These are phyloP conservation scores for Bruguiera parviflora DNA, from an alignment of 345 rosid species.

Conservation along the genomic window DNA sequence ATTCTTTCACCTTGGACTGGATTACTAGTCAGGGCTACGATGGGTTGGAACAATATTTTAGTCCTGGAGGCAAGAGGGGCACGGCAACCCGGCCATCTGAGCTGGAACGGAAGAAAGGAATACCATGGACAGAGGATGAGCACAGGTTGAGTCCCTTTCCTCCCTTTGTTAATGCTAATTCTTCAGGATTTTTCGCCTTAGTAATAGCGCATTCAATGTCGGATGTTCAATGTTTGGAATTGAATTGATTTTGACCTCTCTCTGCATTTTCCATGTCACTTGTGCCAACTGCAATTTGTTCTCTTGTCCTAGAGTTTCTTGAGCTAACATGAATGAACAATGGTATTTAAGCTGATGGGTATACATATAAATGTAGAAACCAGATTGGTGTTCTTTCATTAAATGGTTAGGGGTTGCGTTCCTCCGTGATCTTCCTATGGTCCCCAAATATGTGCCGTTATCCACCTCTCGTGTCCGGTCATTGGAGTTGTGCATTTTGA, in stretches of 20 bases:
- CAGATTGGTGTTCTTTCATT: too few species aligned
- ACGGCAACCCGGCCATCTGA: slow-evolving; percentile 53
- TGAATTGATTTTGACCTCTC: background rate
- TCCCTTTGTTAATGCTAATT: background rate
- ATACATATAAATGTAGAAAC: too few species aligned
- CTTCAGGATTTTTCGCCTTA: background rate
- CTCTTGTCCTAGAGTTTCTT: too few species aligned
- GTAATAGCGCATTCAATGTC: background rate
- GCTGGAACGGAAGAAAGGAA: slow-evolving; percentile 96
- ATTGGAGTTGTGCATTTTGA: background rate
- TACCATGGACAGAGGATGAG: slow-evolving; percentile 99
- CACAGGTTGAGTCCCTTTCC: slow-evolving; percentile 59
- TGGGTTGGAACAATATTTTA: slow-evolving; percentile 45
- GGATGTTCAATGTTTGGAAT: background rate
- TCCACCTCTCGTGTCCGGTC: slow-evolving; percentile 15
- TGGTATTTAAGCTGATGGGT: too few species aligned
- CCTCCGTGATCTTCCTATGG: too few species aligned
- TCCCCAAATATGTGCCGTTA: too few species aligned
- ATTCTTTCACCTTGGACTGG: slow-evolving; percentile 88
- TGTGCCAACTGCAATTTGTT: too few species aligned
- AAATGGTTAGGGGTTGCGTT: too few species aligned
- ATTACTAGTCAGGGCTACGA: slow-evolving; percentile 38
- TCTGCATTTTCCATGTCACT: too few species aligned
- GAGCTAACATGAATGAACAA: too few species aligned
- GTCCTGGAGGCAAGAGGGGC: slow-evolving; percentile 65